Conservation (phyloP, 2,329 filamentous ascomycete species). For the Fusarium xyrophilum region DNA sequence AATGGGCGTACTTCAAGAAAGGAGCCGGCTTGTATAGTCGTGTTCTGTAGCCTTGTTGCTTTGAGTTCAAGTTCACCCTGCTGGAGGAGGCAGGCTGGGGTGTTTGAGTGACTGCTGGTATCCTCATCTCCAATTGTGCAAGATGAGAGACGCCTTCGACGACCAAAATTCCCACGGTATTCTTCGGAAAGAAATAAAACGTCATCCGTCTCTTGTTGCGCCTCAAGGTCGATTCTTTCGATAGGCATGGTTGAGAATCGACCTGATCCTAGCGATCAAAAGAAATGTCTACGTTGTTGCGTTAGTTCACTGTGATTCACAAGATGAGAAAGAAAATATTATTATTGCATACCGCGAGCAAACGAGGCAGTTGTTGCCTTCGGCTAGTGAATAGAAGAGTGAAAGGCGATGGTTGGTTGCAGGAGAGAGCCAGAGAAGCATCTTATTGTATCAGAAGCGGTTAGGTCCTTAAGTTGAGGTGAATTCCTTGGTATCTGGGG, state of each 20-base stretch:
- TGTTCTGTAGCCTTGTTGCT: conserved; percentile 7
- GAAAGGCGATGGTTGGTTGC: background rate
- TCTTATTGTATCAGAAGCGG: background rate
- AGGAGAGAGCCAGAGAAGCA: background rate
- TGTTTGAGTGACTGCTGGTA: conserved; percentile 23
- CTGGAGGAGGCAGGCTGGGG: conserved; percentile 14
- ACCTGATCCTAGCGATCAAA: background rate
- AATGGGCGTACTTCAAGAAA: conserved; percentile 43
- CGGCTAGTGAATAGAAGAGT: background rate
- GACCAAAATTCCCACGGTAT: background rate
- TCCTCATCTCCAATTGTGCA: conserved; percentile 35
- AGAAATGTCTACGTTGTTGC: background rate
- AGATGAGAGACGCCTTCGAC: conserved; percentile 26
- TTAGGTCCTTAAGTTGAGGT: background rate
- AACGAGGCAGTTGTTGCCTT: background rate
- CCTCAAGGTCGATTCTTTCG: conserved; percentile 4
- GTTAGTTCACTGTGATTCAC: background rate
- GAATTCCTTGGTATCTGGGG: background rate
- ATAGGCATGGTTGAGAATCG: conserved; percentile 10
- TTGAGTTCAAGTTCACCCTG: conserved; percentile 38
- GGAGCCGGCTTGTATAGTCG: conserved; percentile 32
- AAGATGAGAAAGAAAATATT: background rate
- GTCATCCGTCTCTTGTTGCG: conserved; percentile 9
- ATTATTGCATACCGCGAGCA: background rate
- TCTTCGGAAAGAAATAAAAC: conserved; percentile 30